phyloP scores from a whole-genome alignment of 306 rosid genomes.

The Prunus padus region DNA sequence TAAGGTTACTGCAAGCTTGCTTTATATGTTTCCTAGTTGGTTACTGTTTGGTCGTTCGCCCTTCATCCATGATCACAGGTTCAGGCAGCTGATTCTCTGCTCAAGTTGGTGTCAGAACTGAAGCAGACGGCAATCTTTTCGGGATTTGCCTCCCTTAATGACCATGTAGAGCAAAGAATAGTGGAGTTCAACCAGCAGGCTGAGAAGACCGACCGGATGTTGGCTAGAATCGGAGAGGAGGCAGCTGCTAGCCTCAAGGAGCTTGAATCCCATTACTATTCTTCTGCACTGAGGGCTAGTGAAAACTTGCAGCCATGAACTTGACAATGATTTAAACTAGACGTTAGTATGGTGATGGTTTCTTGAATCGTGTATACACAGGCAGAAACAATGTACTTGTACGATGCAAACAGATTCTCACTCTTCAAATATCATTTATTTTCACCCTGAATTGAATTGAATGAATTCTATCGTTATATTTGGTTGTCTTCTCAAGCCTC shows the following conservation, averaged over 20 bases:
- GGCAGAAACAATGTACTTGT: background rate
- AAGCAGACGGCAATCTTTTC: conserved; percentile 91
- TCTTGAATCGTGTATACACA: background rate
- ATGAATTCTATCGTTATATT: no score
- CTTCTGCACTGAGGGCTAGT: conserved; percentile 50
- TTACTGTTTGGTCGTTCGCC: background rate
- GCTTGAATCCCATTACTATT: conserved; percentile 75
- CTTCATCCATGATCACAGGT: conserved; percentile 33
- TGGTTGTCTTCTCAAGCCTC: no score
- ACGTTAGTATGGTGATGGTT: background rate
- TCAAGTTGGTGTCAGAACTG: conserved; percentile 77
- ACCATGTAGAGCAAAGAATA: conserved; percentile 80
- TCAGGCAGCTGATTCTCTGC: conserved; percentile 79
- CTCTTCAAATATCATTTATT: background rate
- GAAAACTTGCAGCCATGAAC: conserved; percentile 13
- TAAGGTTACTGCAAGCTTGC: background rate
- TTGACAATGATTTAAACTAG: background rate
- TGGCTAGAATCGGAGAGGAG: conserved; percentile 79
- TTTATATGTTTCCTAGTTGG: background rate
- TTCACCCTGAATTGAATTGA: no score
- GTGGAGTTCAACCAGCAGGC: conserved; percentile 66
- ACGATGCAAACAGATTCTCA: background rate
- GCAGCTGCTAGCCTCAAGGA: conserved; percentile 84
- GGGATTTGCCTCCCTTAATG: conserved; percentile 90
- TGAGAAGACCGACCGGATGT: conserved; percentile 56